phyloP scores from a whole-genome alignment of 2,329 filamentous ascomycete genomes.

The Orbilia blumenaviensis region DNA sequence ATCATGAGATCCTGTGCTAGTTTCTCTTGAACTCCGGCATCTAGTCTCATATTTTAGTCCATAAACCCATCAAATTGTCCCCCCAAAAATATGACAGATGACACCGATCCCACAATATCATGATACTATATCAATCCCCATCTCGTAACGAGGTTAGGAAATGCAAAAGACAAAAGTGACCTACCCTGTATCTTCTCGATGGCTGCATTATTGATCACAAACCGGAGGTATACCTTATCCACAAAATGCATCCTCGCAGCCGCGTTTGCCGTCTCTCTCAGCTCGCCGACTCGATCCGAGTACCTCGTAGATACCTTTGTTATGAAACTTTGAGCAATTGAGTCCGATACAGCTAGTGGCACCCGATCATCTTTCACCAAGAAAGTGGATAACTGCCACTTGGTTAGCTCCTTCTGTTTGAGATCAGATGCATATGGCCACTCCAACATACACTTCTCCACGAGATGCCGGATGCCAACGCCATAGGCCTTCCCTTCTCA shows the following conservation, averaged over 20 bases:
- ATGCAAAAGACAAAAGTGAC: background rate
- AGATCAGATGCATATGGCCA: background rate
- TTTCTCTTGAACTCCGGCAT: conserved; percentile 41
- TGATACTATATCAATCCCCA: too few relatives aligned
- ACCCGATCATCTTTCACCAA: conserved; percentile 11
- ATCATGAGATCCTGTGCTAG: conserved; percentile 38
- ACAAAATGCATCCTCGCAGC: conserved; percentile 23
- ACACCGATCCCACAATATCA: background rate
- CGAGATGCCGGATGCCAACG: background rate
- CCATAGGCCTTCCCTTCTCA: conserved; percentile 11
- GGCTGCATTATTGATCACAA: conserved; percentile 22
- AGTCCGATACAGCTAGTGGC: conserved; percentile 17
- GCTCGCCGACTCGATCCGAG: conserved; percentile 18
- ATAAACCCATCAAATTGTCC: background rate
- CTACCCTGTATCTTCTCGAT: conserved; percentile 25
- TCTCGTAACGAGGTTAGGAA: background rate
- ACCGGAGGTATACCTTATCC: conserved; percentile 45
- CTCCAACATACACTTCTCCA: conserved; percentile 34
- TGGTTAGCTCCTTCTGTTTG: background rate
- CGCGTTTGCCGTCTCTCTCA: conserved; percentile 27
- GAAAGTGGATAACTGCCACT: conserved; percentile 9
- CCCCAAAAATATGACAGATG: background rate
- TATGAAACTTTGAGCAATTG: conserved; percentile 18
- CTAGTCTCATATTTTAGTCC: conserved; percentile 16
- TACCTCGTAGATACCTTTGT: conserved; percentile 23